Evolutionary conservation across 163 green algal species (phyloP).

Genomic region (Scenedesmus sp.): DNA sequence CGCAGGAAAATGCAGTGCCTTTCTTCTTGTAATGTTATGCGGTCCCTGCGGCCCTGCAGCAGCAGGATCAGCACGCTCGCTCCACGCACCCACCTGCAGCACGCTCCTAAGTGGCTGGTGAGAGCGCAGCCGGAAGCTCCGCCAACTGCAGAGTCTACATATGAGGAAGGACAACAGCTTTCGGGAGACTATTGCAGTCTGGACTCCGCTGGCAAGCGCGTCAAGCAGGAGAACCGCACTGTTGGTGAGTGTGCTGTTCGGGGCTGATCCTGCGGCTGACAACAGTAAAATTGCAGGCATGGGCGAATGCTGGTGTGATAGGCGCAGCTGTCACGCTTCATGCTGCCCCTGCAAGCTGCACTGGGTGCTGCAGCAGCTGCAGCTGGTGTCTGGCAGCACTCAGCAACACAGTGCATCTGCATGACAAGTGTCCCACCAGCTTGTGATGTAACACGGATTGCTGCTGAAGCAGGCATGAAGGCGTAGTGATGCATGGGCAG

Average conservation of each 20-base stretch:
- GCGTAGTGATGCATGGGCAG: background rate
- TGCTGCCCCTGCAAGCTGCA: background rate
- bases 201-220: constrained; percentile 55
- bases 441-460: background rate
- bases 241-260: constrained; percentile 7
- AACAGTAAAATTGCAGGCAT: background rate
- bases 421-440: background rate
- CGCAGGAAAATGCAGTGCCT: background rate
- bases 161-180: constrained; percentile 48
- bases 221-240: constrained; percentile 45
- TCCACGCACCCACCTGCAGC: constrained; percentile 5
- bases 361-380: background rate
- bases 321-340: background rate
- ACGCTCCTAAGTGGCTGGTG: constrained; percentile 9
- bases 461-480: background rate
- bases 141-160: background rate
- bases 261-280: background rate
- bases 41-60: background rate
- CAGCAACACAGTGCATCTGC: background rate
- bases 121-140: constrained; percentile 22
- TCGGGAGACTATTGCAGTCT: constrained; percentile 63
- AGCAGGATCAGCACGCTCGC: constrained; percentile 9
- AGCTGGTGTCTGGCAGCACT: background rate
- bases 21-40: background rate
- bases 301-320: too few relatives aligned